Conservation (phyloP, 192 early-diverging fungal genomes). For the Paraglomus brasilianum region DNA sequence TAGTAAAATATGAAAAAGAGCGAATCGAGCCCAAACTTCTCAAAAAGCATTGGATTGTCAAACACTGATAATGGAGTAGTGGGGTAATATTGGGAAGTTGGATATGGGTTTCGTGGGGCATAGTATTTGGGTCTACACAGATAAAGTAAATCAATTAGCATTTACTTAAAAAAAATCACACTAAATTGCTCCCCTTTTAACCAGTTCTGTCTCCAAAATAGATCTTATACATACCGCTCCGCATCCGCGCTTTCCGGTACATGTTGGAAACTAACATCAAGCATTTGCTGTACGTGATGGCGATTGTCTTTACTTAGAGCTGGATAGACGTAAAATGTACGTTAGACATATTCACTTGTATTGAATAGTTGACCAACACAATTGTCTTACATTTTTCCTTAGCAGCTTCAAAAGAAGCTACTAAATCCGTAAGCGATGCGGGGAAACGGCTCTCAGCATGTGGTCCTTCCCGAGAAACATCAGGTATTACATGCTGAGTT, state of each 20-base stretch:
- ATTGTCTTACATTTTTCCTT: slow-evolving; percentile 44
- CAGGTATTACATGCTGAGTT: slow-evolving; percentile 4
- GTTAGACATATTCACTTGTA: slow-evolving; percentile 12
- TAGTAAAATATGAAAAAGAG: slow-evolving; percentile 99
- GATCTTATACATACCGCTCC: slow-evolving; percentile 57
- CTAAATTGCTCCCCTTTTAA: too few relatives aligned
- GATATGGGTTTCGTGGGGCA: slow-evolving; percentile 70
- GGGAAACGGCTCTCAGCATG: slow-evolving; percentile 50
- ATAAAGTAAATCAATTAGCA: not conserved
- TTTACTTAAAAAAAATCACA: too few relatives aligned
- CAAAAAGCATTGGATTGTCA: slow-evolving; percentile 81
- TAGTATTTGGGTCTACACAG: slow-evolving; percentile 65
- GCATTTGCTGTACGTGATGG: slow-evolving; percentile 64
- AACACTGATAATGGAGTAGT: slow-evolving; percentile 76
- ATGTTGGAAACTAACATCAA: slow-evolving; percentile 80
- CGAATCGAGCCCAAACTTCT: slow-evolving; percentile 91
- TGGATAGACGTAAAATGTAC: slow-evolving; percentile 23
- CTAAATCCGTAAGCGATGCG: slow-evolving; percentile 51
- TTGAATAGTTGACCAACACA: not conserved
- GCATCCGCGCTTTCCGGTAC: slow-evolving; percentile 82
- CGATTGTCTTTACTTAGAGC: slow-evolving; percentile 47
- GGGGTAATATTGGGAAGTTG: slow-evolving; percentile 91
- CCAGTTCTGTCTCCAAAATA: not conserved
- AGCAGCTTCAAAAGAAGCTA: slow-evolving; percentile 54
- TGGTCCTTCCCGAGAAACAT: not conserved